Percentiles rank a stretch among this genome's conserved stretches.
These are phyloP conservation scores for Bipolaris bicolor DNA, from an alignment of 2,329 filamentous ascomycete species.

Conservation along the genomic window DNA sequence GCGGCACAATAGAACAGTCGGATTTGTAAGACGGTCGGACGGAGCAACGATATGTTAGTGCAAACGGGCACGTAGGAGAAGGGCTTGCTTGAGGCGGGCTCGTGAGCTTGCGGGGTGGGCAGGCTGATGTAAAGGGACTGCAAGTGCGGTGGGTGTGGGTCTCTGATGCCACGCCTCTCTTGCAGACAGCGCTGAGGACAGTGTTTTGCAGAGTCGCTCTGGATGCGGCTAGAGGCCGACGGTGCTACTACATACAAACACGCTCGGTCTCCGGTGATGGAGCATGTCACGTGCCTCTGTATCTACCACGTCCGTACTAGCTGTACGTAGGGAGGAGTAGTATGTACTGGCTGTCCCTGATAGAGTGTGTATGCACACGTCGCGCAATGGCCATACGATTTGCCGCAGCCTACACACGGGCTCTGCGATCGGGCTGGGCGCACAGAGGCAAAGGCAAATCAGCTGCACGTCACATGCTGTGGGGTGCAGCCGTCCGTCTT, in stretches of 20 bases:
- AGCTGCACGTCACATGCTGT: slow-evolving; percentile 26
- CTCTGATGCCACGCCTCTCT: slow-evolving; percentile 15
- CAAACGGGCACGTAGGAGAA: slow-evolving; percentile 15
- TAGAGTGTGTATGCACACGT: no score
- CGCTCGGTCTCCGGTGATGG: neutral
- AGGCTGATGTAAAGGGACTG: slow-evolving; percentile 9
- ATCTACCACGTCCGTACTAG: no score
- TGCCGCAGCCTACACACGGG: slow-evolving; percentile 1
- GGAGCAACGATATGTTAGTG: slow-evolving; percentile 22
- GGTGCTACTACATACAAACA: neutral
- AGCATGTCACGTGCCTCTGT: slow-evolving; percentile 18
- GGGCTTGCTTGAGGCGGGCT: slow-evolving; percentile 17
- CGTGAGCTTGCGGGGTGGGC: slow-evolving; percentile 25
- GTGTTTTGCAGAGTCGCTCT: neutral
- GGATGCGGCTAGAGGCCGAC: neutral
- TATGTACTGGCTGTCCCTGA: no score
- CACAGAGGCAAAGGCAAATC: slow-evolving; percentile 21
- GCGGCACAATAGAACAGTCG: slow-evolving; percentile 6
- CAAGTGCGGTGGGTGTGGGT: slow-evolving; percentile 29
- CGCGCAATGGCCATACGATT: slow-evolving; percentile 8
- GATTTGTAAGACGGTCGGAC: slow-evolving; percentile 21
- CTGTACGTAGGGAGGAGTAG: no score
- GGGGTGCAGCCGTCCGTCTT: slow-evolving; percentile 33
- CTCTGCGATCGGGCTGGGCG: slow-evolving; percentile 13
- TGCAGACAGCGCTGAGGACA: neutral